Evolutionary conservation across 441 rosid species (phyloP), one percentile per base, ranked within the genome.

Genomic region (Jatropha podagrica): DNA sequence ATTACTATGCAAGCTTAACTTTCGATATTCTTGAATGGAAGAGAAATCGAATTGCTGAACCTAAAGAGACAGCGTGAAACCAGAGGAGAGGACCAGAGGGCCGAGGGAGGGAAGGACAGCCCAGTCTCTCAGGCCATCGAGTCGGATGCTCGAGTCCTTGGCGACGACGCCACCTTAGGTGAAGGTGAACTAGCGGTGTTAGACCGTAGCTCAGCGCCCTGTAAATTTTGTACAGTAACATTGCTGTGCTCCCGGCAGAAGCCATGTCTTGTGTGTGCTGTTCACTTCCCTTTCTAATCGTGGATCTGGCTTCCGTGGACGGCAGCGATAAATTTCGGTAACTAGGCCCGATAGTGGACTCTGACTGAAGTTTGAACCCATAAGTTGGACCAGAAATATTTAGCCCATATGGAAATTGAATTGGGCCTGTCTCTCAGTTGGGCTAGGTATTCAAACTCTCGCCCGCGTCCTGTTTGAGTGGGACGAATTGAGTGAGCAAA

Each of bases 11-110:
- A n/a, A 49, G 32, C 8, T 5, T 20, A 46, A 62, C 27, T 27
- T 42, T 26, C 42, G 13, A 11, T 14, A 10, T 59, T 13, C 40
- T 26, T 5, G 18, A 32, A 51, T 46, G 44, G 63, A 0, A 58
- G 65, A 27, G 18, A 60, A 32, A 27, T 55, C 32, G 42, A 67
- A 64, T n/a, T 42, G 27, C 10, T 4, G 3, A 9, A 91, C 94
- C 97, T 86, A 95, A 83, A 49, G 99, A 95, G 65, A 92, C 98
- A 72, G 98, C 97, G 80, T 92, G 99, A 84, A 95, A 91, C 97
- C 99, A 95, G 75, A 93, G 77, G 68, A 95, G 96, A 0, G 81
- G 86, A 32, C 96, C 98, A 4, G 92, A 80, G 0, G 95, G 94
- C 0, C 99, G 92, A 65, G 79, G 74, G 59, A 84, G 80, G 54